A percentile compares a stretch with the other conserved stretches of the same genome.
Evolutionary conservation across 2,329 filamentous ascomycete species (phyloP).

Genomic region (Fragosphaeria purpurea): DNA sequence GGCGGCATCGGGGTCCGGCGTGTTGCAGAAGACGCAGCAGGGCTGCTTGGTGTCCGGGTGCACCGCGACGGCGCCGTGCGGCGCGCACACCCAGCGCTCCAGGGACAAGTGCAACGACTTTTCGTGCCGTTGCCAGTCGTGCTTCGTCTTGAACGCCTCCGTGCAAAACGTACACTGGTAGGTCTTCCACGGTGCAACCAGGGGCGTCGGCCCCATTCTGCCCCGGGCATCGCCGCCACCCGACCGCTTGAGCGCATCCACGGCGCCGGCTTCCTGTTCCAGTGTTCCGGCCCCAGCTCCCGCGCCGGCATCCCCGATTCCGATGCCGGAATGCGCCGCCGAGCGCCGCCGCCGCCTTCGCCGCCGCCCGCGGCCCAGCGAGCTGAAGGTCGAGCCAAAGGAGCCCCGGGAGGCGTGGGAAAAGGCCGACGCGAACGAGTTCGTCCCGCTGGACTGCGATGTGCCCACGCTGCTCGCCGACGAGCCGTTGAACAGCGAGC

Average conservation of each 20-base stretch:
- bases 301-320: background rate
- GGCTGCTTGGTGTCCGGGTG: slow-evolving; percentile 49
- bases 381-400: slow-evolving; percentile 40
- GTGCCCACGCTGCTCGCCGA: slow-evolving; percentile 52
- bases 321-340: slow-evolving; percentile 14
- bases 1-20: slow-evolving; percentile 41
- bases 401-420: slow-evolving; percentile 50
- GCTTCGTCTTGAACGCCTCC: slow-evolving; percentile 56
- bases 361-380: slow-evolving; percentile 35
- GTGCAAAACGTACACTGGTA: slow-evolving; percentile 62
- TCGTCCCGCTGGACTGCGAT: slow-evolving; percentile 45
- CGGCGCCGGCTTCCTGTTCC: background rate
- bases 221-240: slow-evolving; percentile 18
- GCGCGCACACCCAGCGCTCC: slow-evolving; percentile 55
- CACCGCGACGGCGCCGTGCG: slow-evolving; percentile 43
- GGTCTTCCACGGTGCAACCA: slow-evolving; percentile 39
- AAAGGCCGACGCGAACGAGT: slow-evolving; percentile 48
- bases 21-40: slow-evolving; percentile 50
- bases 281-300: no score
- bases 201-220: slow-evolving; percentile 8
- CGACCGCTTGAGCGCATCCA: background rate
- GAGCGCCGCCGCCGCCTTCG: slow-evolving; percentile 40
- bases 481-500: slow-evolving; percentile 48
- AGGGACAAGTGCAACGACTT: slow-evolving; percentile 56
- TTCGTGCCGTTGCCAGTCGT: slow-evolving; percentile 63